These are phyloP conservation scores for Lodderomyces parapsilosis DNA, from an alignment of 1,139 yeast genomes.

Conservation along the genomic window DNA sequence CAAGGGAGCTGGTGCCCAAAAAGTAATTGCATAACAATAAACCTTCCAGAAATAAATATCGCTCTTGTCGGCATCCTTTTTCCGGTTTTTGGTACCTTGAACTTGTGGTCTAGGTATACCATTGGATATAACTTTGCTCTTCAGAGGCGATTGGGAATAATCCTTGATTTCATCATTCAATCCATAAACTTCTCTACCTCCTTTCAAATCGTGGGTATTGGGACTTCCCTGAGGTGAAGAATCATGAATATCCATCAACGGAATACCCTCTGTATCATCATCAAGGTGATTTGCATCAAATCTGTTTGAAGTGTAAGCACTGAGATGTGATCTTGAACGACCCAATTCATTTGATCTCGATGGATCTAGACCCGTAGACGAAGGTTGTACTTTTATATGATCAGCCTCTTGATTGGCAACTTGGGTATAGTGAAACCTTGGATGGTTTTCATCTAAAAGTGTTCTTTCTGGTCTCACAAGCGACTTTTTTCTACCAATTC, in stretches of 20 bases:
- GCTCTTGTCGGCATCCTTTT: slow-evolving; percentile 18
- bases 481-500: slow-evolving; percentile 58
- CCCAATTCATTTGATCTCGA: slow-evolving; percentile 16
- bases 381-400: slow-evolving; percentile 65
- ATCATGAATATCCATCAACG: slow-evolving; percentile 40
- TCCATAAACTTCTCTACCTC: slow-evolving; percentile 57
- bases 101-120: slow-evolving; percentile 8
- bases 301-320: slow-evolving; percentile 6
- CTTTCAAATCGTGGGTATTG: slow-evolving; percentile 17
- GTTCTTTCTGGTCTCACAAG: slow-evolving; percentile 81
- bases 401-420: slow-evolving; percentile 68
- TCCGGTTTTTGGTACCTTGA: slow-evolving; percentile 10
- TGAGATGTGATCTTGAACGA: slow-evolving; percentile 14
- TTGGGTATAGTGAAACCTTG: slow-evolving; percentile 79
- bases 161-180: slow-evolving; percentile 55
- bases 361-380: slow-evolving; percentile 76
- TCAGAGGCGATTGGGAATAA: slow-evolving; percentile 22
- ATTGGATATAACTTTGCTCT: slow-evolving; percentile 27
- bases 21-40: slow-evolving; percentile 77
- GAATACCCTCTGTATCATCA: slow-evolving; percentile 42
- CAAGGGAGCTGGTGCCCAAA: slow-evolving; percentile 87
- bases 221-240: slow-evolving; percentile 12
- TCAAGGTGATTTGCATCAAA: slow-evolving; percentile 6
- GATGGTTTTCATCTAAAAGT: slow-evolving; percentile 63
- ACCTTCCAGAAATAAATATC: slow-evolving; percentile 71